These are phyloP conservation scores for Puccinia novopanici DNA, from an alignment of 1,284 basidiomycete species.

Conservation along the genomic window DNA sequence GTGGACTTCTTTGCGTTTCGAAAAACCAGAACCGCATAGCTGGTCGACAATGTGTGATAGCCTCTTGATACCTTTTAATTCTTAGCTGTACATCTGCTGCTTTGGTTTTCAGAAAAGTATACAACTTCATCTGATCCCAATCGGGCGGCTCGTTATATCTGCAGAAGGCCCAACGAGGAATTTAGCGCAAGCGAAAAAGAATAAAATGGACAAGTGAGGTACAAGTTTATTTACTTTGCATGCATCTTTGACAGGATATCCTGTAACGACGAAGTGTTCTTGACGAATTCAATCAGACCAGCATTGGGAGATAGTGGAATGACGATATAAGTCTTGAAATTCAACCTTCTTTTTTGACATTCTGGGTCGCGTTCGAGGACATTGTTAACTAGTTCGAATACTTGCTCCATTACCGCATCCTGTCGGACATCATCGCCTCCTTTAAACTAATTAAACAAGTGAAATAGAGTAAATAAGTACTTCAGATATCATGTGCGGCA, in stretches of 20 bases:
- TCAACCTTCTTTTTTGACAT: conserved; percentile 72
- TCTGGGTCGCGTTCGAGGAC: conserved; percentile 74
- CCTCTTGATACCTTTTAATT: conserved; percentile 63
- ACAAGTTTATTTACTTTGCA: conserved; percentile 62
- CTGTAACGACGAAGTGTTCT: conserved; percentile 71
- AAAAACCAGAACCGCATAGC: conserved; percentile 94
- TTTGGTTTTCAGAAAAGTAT: conserved; percentile 56
- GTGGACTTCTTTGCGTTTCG: conserved; percentile 80
- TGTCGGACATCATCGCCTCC: conserved; percentile 86
- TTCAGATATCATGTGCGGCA: neutral
- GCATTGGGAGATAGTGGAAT: conserved; percentile 78
- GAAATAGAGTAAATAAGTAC: conserved; percentile 1
- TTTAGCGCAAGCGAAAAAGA: neutral
- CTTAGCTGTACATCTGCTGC: conserved; percentile 51
- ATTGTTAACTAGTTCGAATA: conserved; percentile 84
- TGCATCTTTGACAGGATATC: conserved; percentile 70
- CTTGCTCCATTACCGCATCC: conserved; percentile 98
- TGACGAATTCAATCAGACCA: conserved; percentile 89
- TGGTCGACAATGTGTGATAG: conserved; percentile 70
- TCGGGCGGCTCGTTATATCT: conserved; percentile 48
- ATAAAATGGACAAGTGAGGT: neutral
- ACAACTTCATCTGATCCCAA: conserved; percentile 15
- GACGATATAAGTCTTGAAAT: conserved; percentile 82
- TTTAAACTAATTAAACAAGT: conserved; percentile 72
- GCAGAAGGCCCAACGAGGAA: conserved; percentile 7